phyloP scores from a whole-genome alignment of 1,139 yeast genomes.

The Debaryomyces psychrophilus region DNA sequence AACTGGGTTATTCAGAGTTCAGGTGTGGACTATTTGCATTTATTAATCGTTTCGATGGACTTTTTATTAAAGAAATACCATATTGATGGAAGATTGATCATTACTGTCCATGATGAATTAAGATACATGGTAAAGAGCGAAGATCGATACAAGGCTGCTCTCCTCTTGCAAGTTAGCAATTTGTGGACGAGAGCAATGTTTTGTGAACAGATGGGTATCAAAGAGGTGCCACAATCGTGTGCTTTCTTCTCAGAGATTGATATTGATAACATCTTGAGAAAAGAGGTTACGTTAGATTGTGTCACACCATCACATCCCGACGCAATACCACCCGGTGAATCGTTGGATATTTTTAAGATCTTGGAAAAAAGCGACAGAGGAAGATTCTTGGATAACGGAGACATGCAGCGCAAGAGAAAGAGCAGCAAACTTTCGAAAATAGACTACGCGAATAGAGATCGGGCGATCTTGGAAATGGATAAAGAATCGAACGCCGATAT shows the following conservation, averaged over 20 bases:
- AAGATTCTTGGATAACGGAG: constrained; percentile 18
- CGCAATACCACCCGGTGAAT: constrained; percentile 79
- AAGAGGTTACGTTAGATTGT: constrained; percentile 87
- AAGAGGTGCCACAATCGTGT: constrained; percentile 89
- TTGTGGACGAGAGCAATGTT: constrained; percentile 97
- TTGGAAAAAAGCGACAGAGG: constrained; percentile 38
- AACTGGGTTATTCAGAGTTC: constrained; percentile 99
- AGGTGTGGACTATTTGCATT: constrained; percentile 93
- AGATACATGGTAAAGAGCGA: constrained; percentile 76
- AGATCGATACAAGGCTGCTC: constrained; percentile 74
- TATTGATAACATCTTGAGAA: constrained; percentile 82
- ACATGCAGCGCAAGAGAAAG: constrained; percentile 1
- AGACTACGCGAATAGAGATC: constrained; percentile 26
- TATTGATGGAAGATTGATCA: constrained; percentile 75
- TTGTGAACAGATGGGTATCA: constrained; percentile 87
- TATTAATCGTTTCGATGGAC: constrained; percentile 85
- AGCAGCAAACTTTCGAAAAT: constrained; percentile 14
- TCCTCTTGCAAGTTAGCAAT: constrained; percentile 85
- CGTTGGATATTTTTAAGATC: constrained; percentile 61
- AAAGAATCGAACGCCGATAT: constrained; percentile 21
- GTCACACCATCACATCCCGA: constrained; percentile 83
- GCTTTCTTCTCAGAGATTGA: constrained; percentile 97
- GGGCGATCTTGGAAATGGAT: constrained; percentile 29
- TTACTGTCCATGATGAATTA: constrained; percentile 96
- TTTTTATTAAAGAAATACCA: constrained; percentile 66